Conservation (phyloP, 768 basidiomycete species). For the Pleurotus djamor region DNA sequence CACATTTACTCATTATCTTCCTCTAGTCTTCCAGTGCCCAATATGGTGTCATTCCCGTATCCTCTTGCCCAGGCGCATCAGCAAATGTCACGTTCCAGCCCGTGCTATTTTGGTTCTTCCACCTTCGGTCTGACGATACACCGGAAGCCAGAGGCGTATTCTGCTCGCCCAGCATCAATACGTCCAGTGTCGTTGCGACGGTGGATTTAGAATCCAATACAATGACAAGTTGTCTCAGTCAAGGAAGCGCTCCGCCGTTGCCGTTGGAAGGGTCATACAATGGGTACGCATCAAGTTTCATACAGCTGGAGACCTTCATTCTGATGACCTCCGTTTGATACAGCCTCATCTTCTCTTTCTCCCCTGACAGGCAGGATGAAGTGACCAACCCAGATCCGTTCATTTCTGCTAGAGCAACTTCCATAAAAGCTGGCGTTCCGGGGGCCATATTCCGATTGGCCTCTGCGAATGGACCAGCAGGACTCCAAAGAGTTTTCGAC, state of each 20-base stretch:
- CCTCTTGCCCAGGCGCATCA: constrained; percentile 28
- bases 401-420: constrained; percentile 46
- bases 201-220: constrained; percentile 41
- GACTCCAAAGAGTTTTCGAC: constrained; percentile 45
- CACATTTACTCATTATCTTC: no score
- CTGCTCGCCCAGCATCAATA: constrained; percentile 49
- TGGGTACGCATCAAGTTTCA: constrained; percentile 36
- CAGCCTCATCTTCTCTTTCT: constrained; percentile 39
- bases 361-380: constrained; percentile 18
- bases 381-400: constrained; percentile 35
- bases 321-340: neutral
- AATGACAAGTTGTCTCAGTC: constrained; percentile 32
- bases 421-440: constrained; percentile 52
- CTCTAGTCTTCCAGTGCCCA: constrained; percentile 39
- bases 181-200: constrained; percentile 38
- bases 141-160: constrained; percentile 51
- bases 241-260: constrained; percentile 27
- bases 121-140: constrained; percentile 21
- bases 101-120: constrained; percentile 69
- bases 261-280: constrained; percentile 54
- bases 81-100: constrained; percentile 39
- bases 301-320: neutral
- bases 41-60: constrained; percentile 42
- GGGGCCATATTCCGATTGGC: constrained; percentile 60
- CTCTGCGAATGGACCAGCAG: constrained; percentile 30